These are phyloP conservation scores for Candida pseudoglaebosa DNA, from an alignment of 805 yeast genomes.

Conservation along the genomic window DNA sequence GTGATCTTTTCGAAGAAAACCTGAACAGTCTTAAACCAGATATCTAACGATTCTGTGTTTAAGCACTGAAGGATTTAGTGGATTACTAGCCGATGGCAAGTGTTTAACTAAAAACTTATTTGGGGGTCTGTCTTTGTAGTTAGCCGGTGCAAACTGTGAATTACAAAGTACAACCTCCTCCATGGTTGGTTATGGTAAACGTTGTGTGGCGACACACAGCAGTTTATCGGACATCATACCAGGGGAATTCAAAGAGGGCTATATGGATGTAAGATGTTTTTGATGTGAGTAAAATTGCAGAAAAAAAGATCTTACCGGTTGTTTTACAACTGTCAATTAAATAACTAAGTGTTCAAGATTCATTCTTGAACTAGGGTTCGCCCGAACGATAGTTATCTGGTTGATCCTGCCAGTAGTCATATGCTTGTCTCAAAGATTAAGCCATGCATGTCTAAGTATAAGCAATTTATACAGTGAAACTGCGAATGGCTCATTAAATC, in stretches of 20 bases:
- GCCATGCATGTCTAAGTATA: slow-evolving; percentile 3
- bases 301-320: background rate
- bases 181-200: slow-evolving; percentile 24
- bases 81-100: slow-evolving; percentile 15
- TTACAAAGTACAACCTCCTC: slow-evolving; percentile 25
- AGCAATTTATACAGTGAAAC: slow-evolving; percentile 25
- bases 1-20: slow-evolving; percentile 16
- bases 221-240: slow-evolving; percentile 22
- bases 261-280: background rate
- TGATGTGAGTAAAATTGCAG: background rate
- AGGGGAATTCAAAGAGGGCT: slow-evolving; percentile 3
- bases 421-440: slow-evolving; percentile 2
- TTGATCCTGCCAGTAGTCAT: slow-evolving; percentile 4
- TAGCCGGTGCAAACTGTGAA: slow-evolving; percentile 7
- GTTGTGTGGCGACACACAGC: slow-evolving; percentile 5
- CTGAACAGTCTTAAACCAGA: slow-evolving; percentile 29
- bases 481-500: slow-evolving; percentile 50
- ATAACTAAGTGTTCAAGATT: background rate
- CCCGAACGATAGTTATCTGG: slow-evolving; percentile 2
- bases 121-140: slow-evolving; percentile 7
- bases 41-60: slow-evolving; percentile 27
- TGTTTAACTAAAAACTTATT: slow-evolving; percentile 8
- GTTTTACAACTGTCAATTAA: background rate
- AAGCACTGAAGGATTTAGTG: slow-evolving; percentile 31
- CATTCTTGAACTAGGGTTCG: slow-evolving; percentile 1